These are phyloP conservation scores for Cytospora leucostoma DNA, from an alignment of 2,329 filamentous ascomycete species.

Conservation along the genomic window DNA sequence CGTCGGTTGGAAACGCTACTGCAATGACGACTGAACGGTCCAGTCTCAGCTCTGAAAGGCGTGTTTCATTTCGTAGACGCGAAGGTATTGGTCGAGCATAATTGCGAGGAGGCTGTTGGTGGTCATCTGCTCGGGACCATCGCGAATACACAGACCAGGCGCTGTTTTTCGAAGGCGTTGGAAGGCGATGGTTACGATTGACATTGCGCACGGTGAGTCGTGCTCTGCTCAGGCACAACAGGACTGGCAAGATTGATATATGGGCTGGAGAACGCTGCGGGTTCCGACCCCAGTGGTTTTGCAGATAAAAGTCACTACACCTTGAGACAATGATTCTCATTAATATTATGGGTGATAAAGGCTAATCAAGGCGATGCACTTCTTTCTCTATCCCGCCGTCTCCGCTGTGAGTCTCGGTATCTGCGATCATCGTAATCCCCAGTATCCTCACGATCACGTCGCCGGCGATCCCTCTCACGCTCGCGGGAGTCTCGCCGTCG, in stretches of 20 bases:
- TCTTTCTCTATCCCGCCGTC: constrained; percentile 38
- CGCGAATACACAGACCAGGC: not conserved
- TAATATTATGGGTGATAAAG: not conserved
- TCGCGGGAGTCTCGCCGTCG: constrained; percentile 35
- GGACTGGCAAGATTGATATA: constrained; percentile 17
- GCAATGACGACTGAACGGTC: constrained; percentile 38
- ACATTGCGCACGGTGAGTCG: not conserved
- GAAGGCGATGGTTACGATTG: constrained; percentile 12
- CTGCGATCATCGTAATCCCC: constrained; percentile 30
- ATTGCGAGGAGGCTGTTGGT: not conserved
- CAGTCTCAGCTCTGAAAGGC: not conserved
- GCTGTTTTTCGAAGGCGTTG: constrained; percentile 30
- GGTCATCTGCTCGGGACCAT: not conserved
- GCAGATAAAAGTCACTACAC: not conserved
- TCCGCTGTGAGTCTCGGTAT: constrained; percentile 31
- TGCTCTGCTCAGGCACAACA: constrained; percentile 24
- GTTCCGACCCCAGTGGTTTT: not conserved
- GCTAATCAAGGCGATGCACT: constrained; percentile 45
- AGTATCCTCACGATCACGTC: constrained; percentile 35
- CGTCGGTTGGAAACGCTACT: constrained; percentile 82
- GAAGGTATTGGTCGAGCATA: not conserved
- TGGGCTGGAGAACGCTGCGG: constrained; percentile 5
- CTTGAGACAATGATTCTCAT: not conserved
- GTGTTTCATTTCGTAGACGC: not conserved
- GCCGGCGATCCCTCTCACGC: constrained; percentile 35